A percentile compares a stretch with the other conserved stretches of the same genome.
Evolutionary conservation across 2,329 filamentous ascomycete species (phyloP).

Genomic region (Fusarium ambrosium): DNA sequence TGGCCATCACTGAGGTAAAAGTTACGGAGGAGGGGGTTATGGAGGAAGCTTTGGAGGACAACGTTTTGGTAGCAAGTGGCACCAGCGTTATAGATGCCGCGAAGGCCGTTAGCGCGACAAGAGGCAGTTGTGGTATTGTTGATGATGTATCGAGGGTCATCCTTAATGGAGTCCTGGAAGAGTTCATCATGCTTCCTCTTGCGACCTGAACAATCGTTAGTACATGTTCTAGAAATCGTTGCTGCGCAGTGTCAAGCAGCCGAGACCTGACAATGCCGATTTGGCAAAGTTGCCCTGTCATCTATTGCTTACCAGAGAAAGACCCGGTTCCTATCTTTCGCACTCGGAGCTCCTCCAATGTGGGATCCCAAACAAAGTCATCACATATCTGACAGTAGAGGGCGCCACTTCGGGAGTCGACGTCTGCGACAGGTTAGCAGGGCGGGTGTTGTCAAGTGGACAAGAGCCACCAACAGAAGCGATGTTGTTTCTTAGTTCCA

Average conservation of each 20-base stretch:
- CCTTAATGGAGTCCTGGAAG: constrained; percentile 73
- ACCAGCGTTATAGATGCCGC: constrained; percentile 97
- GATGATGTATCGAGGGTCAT: constrained; percentile 82
- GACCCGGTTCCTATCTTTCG: constrained; percentile 77
- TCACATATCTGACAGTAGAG: constrained; percentile 86
- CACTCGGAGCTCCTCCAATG: constrained; percentile 80
- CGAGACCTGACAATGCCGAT: not conserved
- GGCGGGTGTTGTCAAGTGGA: not conserved
- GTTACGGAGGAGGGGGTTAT: constrained; percentile 91
- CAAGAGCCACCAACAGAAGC: constrained; percentile 73
- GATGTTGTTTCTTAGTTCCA: constrained; percentile 76
- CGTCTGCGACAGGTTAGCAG: constrained; percentile 66
- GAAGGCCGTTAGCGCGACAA: constrained; percentile 87
- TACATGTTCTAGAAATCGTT: not conserved
- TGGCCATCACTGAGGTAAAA: constrained; percentile 95
- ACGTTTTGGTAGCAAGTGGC: constrained; percentile 99
- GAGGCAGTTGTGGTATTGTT: constrained; percentile 84
- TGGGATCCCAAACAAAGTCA: constrained; percentile 86
- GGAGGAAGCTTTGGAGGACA: constrained; percentile 91
- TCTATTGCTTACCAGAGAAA: constrained; percentile 68
- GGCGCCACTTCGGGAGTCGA: constrained; percentile 81
- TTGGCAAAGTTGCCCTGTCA: not conserved
- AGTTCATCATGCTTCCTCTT: constrained; percentile 84
- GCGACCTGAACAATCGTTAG: constrained; percentile 60
- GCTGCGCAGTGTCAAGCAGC: not conserved